Evolutionary conservation across 176 grass and related monocot genomes (phyloP).

Genomic region (Phoenix dactylifera): DNA sequence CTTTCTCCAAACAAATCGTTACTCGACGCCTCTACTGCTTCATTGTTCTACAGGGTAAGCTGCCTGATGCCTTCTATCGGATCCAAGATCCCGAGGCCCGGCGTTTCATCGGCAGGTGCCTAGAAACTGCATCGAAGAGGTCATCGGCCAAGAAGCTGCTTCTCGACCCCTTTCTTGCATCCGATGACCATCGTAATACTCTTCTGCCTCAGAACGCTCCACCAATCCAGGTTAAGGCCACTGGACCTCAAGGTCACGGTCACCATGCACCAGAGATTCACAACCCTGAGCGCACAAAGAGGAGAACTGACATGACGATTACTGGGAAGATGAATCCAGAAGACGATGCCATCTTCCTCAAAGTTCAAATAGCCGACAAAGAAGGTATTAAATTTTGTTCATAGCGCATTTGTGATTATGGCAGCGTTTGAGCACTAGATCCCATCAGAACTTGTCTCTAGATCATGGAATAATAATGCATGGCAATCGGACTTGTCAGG

Average conservation of each 20-base stretch:
- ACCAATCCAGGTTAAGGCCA: background rate
- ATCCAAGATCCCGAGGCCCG: slow-evolving; percentile 33
- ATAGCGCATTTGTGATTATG: too few species aligned
- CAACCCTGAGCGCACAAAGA: background rate
- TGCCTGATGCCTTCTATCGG: slow-evolving; percentile 59
- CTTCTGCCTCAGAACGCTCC: background rate
- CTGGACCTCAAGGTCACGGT: background rate
- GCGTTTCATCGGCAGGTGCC: slow-evolving; percentile 56
- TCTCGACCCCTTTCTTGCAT: slow-evolving; percentile 54
- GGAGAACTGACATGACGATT: slow-evolving; percentile 60
- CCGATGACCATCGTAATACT: slow-evolving; percentile 15
- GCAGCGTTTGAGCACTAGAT: background rate
- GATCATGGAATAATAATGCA: too few species aligned
- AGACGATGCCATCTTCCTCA: slow-evolving; percentile 76
- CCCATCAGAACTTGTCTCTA: background rate
- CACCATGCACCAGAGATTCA: background rate
- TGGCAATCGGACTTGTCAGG: background rate
- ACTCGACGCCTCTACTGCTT: background rate
- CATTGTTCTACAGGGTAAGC: slow-evolving; percentile 31
- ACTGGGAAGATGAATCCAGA: slow-evolving; percentile 85
- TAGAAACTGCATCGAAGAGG: slow-evolving; percentile 22
- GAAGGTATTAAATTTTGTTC: slow-evolving; percentile 21
- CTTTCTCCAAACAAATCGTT: background rate
- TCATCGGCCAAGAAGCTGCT: slow-evolving; percentile 64
- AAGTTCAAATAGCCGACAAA: slow-evolving; percentile 67